Base-by-base conservation (phyloP, 352 stramenopile species). In the Achlya hypogyna region DNA sequence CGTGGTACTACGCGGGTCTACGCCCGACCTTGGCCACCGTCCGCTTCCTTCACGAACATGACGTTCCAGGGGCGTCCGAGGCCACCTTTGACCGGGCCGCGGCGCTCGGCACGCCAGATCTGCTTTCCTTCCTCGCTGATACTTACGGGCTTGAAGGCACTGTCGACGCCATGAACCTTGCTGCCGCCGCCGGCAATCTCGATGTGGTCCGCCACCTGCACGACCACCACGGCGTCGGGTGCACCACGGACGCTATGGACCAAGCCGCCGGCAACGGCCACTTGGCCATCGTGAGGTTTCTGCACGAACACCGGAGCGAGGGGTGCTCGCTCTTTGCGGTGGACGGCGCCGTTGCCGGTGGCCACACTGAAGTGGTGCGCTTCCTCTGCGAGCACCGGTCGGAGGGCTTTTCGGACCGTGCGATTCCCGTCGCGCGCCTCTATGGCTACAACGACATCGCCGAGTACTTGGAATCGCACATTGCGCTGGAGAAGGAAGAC, bases 221-320 rank as follows among this genome's bases (percentile, higher is more conserved):
- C 34, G 8, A 62, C 4, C 42, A 62, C 63, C 62, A 62, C 1
- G 3, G 38, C 20, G 51, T 47, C 1, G 60, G 63, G n/a, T 83
- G 75, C 20, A 78, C 76, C 1, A 65, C 40, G 5, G 64, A 63
- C 28, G 75, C 76, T 0, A 79, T 83, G 69, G 69, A 83, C 63
- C 62, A 68, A 40, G 76, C 76, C 5, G 73, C 76, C 6, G 64
- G 28, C 29, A 58, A 70, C 3, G 67, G 70, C 0, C 72, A 82
- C 62, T 77, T 82, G 35, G 70, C 78, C 20, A 63, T 79, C 22
- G 42, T 82, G 29, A 45, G 78, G 14, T 82, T 75, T 69, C 53
- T 82, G 1, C 71, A 78, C 60, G 20, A 53, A 1, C 51, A 78
- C 35, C 65, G 52, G 4, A 0, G n/a, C 0, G 70, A 66, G 49